A percentile compares a stretch with the other conserved stretches of the same genome.
These are phyloP conservation scores for Penicillium flavigenum DNA, from an alignment of 495 filamentous ascomycete species.

Conservation along the genomic window DNA sequence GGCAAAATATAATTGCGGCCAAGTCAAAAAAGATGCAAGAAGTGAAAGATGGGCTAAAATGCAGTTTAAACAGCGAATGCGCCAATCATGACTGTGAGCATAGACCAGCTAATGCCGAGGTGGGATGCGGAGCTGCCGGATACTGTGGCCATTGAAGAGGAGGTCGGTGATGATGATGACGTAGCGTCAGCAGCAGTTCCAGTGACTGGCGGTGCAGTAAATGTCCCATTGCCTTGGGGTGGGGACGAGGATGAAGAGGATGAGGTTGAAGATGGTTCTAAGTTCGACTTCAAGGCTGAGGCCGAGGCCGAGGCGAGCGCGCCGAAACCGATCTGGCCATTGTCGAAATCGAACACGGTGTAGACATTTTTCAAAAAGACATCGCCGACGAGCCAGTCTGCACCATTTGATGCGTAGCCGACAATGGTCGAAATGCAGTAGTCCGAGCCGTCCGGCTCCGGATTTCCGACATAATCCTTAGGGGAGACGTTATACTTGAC, in stretches of 20 bases:
- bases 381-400: constrained; percentile 75
- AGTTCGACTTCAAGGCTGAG: constrained; percentile 4
- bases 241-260: neutral
- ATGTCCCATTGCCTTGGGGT: constrained; percentile 20
- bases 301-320: constrained; percentile 17
- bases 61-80: constrained; percentile 17
- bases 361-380: constrained; percentile 92
- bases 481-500: constrained; percentile 62
- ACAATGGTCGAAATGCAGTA: constrained; percentile 67
- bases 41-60: constrained; percentile 6
- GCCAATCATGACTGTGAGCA: constrained; percentile 12
- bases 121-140: constrained; percentile 15
- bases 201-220: constrained; percentile 13
- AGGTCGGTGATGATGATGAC: constrained; percentile 2
- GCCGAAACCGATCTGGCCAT: constrained; percentile 43
- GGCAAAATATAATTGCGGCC: constrained; percentile 5
- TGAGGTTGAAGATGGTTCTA: neutral
- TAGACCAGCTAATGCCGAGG: constrained; percentile 15
- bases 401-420: constrained; percentile 45
- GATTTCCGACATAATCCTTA: constrained; percentile 64
- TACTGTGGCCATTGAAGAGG: constrained; percentile 7
- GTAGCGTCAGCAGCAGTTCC: constrained; percentile 9
- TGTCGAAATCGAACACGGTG: constrained; percentile 71
- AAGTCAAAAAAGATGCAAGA: constrained; percentile 7
- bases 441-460: constrained; percentile 28